A percentile compares a stretch with the other conserved stretches of the same genome.
These are phyloP conservation scores for Trichoderma virens DNA, from an alignment of 495 filamentous ascomycete genomes.

Conservation along the genomic window DNA sequence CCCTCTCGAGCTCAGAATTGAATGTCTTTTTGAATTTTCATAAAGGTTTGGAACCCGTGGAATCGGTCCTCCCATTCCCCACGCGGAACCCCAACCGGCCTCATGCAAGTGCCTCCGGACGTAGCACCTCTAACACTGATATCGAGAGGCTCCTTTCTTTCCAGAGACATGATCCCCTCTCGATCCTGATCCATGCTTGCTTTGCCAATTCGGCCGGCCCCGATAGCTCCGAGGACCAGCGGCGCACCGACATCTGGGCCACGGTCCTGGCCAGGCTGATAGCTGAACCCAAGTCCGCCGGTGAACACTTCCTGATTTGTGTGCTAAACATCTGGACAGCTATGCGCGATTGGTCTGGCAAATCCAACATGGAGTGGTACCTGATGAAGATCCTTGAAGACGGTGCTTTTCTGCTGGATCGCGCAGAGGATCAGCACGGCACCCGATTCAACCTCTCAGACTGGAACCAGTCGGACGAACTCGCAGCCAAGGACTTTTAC, in stretches of 20 bases:
- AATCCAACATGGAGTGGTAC: slow-evolving; percentile 82
- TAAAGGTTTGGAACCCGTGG: slow-evolving; percentile 66
- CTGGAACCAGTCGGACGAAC: slow-evolving; percentile 58
- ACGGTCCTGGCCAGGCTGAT: slow-evolving; percentile 78
- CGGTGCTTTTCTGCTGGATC: slow-evolving; percentile 81
- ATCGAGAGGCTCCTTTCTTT: slow-evolving; percentile 70
- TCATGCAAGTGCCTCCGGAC: slow-evolving; percentile 33
- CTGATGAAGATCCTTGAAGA: slow-evolving; percentile 89
- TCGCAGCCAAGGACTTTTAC: slow-evolving; percentile 86
- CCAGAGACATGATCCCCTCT: slow-evolving; percentile 80
- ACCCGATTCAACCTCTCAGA: slow-evolving; percentile 58
- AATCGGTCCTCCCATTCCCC: slow-evolving; percentile 72
- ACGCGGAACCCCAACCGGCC: slow-evolving; percentile 50
- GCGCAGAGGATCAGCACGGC: slow-evolving; percentile 59
- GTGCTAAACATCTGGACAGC: slow-evolving; percentile 79
- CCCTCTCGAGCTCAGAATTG: slow-evolving; percentile 65
- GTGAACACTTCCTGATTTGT: slow-evolving; percentile 58
- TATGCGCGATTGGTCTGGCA: slow-evolving; percentile 82
- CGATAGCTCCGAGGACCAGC: slow-evolving; percentile 66
- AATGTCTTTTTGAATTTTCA: slow-evolving; percentile 65
- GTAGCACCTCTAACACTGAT: slow-evolving; percentile 41
- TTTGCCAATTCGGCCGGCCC: slow-evolving; percentile 78
- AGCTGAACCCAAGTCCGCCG: slow-evolving; percentile 35
- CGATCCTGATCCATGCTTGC: slow-evolving; percentile 76
- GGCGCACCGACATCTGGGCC: slow-evolving; percentile 77